phyloP scores from a whole-genome alignment of 768 basidiomycete genomes.

The Phallus indusiatus region DNA sequence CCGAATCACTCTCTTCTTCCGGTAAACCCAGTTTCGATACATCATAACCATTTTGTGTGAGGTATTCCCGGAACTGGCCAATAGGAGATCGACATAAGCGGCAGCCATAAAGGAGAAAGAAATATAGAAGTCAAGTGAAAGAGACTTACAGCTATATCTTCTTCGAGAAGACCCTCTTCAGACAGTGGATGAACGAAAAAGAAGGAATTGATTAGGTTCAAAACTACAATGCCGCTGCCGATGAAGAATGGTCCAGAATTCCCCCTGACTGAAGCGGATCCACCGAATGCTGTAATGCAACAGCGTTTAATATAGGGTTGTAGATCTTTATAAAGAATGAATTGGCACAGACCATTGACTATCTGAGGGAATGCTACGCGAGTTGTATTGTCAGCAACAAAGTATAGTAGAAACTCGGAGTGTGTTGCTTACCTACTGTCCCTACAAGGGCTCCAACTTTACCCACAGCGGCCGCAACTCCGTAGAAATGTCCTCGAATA shows the following conservation, averaged over 20 bases:
- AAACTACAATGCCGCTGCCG: slow-evolving; percentile 64
- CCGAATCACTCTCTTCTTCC: slow-evolving; percentile 11
- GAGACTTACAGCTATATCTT: slow-evolving; percentile 58
- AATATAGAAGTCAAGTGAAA: too few relatives aligned
- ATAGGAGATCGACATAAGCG: too few relatives aligned
- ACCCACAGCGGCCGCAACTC: slow-evolving; percentile 41
- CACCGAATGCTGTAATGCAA: slow-evolving; percentile 46
- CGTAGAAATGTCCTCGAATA: slow-evolving; percentile 24
- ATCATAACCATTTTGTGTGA: slow-evolving; percentile 73
- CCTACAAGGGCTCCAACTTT: slow-evolving; percentile 80
- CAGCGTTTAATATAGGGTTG: too few relatives aligned
- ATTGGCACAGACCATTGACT: slow-evolving; percentile 38
- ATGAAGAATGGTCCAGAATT: slow-evolving; percentile 90
- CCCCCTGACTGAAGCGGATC: slow-evolving; percentile 37
- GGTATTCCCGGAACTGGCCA: slow-evolving; percentile 76
- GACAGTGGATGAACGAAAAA: slow-evolving; percentile 66
- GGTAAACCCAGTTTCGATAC: slow-evolving; percentile 55
- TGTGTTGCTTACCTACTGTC: slow-evolving; percentile 54
- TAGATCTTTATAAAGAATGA: not conserved
- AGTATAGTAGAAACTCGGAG: not conserved
- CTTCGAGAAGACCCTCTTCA: slow-evolving; percentile 69
- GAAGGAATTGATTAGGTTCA: slow-evolving; percentile 65
- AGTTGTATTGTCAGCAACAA: not conserved
- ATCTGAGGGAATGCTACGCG: slow-evolving; percentile 54
- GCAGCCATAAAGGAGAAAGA: slow-evolving; percentile 4